Evolutionary conservation across 805 yeast species (phyloP).

Genomic region (Metschnikowia lachancei): DNA sequence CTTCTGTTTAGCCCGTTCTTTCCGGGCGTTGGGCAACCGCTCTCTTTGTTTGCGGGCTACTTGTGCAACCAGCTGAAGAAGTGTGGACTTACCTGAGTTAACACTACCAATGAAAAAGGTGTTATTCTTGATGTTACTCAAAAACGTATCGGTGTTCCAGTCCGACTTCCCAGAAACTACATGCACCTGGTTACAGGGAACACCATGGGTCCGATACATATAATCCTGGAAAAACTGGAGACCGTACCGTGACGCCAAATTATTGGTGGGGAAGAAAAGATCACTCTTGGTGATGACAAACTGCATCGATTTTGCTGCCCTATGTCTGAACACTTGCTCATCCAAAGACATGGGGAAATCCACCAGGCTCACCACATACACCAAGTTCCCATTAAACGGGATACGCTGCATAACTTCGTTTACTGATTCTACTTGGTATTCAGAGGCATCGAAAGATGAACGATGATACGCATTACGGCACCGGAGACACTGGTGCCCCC

Average conservation of each 20-base stretch:
- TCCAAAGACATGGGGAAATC: constrained; percentile 71
- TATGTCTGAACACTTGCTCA: constrained; percentile 30
- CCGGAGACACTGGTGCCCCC: constrained; percentile 45
- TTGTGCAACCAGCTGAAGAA: constrained; percentile 48
- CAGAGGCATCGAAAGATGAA: constrained; percentile 33
- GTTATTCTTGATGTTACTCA: constrained; percentile 35
- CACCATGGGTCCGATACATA: constrained; percentile 28
- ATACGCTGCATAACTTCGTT: constrained; percentile 26
- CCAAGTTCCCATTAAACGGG: constrained; percentile 47
- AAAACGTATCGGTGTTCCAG: constrained; percentile 50
- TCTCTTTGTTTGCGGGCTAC: constrained; percentile 11
- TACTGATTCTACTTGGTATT: constrained; percentile 28
- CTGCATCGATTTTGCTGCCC: constrained; percentile 35
- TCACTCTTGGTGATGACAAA: constrained; percentile 47
- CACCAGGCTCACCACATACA: constrained; percentile 61
- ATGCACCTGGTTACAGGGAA: constrained; percentile 42
- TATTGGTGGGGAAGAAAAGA: constrained; percentile 36
- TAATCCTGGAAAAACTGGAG: constrained; percentile 34
- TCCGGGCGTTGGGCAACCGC: constrained; percentile 15
- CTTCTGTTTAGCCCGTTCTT: constrained; percentile 11
- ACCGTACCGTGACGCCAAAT: constrained; percentile 26
- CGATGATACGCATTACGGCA: constrained; percentile 53
- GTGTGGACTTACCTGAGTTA: constrained; percentile 67
- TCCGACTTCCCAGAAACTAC: constrained; percentile 49
- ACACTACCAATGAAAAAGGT: constrained; percentile 62